A percentile compares a stretch with the other conserved stretches of the same genome.
Conservation (phyloP, 371 early-diverging fungal genomes). For the Mortierella sp. region DNA sequence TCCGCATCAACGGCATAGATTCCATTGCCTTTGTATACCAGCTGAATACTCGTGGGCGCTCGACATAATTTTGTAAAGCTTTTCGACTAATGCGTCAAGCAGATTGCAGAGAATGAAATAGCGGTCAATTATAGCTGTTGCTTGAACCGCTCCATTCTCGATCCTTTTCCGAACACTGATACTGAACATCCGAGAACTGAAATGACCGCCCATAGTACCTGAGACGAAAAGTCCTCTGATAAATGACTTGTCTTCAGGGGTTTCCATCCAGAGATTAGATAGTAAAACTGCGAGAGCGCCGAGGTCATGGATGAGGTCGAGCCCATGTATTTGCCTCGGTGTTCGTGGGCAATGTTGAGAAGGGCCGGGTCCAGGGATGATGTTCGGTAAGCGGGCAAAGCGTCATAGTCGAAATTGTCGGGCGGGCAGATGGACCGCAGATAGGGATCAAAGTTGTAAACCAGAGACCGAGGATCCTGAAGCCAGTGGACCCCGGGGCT, state of each 20-base stretch:
- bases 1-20: conserved; percentile 88
- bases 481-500: conserved; percentile 89
- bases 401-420: conserved; percentile 80
- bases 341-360: conserved; percentile 56
- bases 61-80: conserved; percentile 36
- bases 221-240: conserved; percentile 67
- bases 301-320: conserved; percentile 93
- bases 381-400: conserved; percentile 79
- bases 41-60: conserved; percentile 33
- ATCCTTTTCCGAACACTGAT: not conserved
- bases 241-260: conserved; percentile 69
- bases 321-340: conserved; percentile 71
- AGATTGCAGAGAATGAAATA: not conserved
- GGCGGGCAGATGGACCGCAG: conserved; percentile 83
- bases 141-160: not conserved
- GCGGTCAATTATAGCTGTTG: too few relatives aligned
- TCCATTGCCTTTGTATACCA: conserved; percentile 66
- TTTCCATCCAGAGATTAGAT: conserved; percentile 75
- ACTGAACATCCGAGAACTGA: not conserved
- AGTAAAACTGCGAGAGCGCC: conserved; percentile 82
- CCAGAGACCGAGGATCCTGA: conserved; percentile 81
- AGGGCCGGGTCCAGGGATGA: conserved; percentile 79
- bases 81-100: conserved; percentile 23
- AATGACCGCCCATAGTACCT: conserved; percentile 52
- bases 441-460: conserved; percentile 83